These are phyloP conservation scores for Pythium aquatile DNA, from an alignment of 352 stramenopile species.

Conservation along the genomic window DNA sequence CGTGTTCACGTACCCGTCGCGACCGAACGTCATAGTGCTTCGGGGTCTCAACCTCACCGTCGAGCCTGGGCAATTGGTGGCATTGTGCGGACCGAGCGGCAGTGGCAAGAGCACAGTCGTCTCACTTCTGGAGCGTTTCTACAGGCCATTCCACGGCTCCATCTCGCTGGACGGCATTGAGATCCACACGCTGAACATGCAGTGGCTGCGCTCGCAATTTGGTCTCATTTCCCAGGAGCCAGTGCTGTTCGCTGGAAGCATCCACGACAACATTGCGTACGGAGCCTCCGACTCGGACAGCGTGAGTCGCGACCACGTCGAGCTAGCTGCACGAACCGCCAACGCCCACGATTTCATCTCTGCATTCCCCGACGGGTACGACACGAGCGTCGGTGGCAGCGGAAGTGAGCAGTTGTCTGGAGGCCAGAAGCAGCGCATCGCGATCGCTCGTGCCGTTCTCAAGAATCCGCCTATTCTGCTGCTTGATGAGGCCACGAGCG, in stretches of 20 bases:
- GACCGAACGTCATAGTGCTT: constrained; percentile 68
- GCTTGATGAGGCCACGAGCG: constrained; percentile 90
- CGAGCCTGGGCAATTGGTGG: constrained; percentile 59
- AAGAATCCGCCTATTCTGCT: constrained; percentile 83
- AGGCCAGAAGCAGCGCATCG: constrained; percentile 79
- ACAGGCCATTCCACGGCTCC: constrained; percentile 45
- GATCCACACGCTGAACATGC: constrained; percentile 56
- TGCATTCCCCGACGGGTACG: constrained; percentile 88
- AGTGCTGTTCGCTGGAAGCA: constrained; percentile 56
- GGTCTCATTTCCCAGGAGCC: constrained; percentile 55
- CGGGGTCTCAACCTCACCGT: constrained; percentile 78
- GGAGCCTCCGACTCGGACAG: constrained; percentile 29
- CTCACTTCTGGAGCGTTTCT: constrained; percentile 56
- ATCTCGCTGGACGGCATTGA: constrained; percentile 78
- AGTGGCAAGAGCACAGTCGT: constrained; percentile 30
- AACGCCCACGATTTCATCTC: constrained; percentile 93
- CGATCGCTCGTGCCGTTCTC: constrained; percentile 91
- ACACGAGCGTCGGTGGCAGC: constrained; percentile 91
- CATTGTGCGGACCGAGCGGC: constrained; percentile 36
- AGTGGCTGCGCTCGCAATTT: constrained; percentile 55
- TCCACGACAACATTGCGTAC: constrained; percentile 67
- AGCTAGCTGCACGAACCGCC: constrained; percentile 80
- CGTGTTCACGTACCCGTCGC: constrained; percentile 71
- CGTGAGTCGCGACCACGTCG: constrained; percentile 57
- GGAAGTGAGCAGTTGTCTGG: constrained; percentile 81